Percentiles rank a stretch among this genome's conserved stretches.
These are phyloP conservation scores for Plasmodium gaboni DNA, from an alignment of 169 alveolate species.

Conservation along the genomic window DNA sequence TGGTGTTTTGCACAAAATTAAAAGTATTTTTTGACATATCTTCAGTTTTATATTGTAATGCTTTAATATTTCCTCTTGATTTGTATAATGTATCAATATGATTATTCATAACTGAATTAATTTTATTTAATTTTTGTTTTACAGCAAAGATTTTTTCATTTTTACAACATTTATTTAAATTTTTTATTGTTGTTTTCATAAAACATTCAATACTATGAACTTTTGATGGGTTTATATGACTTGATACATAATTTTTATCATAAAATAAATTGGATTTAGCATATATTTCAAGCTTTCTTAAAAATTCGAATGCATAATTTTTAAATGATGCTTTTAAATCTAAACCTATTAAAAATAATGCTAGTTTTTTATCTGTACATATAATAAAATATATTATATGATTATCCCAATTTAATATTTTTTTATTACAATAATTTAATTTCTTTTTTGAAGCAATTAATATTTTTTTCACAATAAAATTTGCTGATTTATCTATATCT, in stretches of 20 bases:
- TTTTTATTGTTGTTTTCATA: conserved; percentile 35
- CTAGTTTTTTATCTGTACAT: conserved; percentile 63
- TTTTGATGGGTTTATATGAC: conserved; percentile 40
- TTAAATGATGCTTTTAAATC: conserved; percentile 57
- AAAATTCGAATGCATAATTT: conserved; percentile 63
- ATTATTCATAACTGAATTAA: conserved; percentile 69
- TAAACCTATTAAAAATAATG: conserved; percentile 54
- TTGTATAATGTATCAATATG: conserved; percentile 65
- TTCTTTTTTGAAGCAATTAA: conserved; percentile 56
- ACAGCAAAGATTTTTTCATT: conserved; percentile 70
- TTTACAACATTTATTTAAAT: conserved; percentile 51
- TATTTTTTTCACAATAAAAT: conserved; percentile 49
- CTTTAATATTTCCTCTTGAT: conserved; percentile 64
- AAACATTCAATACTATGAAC: conserved; percentile 28
- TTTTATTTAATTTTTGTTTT: conserved; percentile 64
- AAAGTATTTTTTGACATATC: conserved; percentile 73
- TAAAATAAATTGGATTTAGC: conserved; percentile 55
- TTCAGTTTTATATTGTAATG: conserved; percentile 67
- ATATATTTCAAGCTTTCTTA: conserved; percentile 50
- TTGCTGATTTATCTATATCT: conserved; percentile 49
- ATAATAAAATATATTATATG: conserved; percentile 59
- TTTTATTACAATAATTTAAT: conserved; percentile 47
- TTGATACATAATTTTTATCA: conserved; percentile 28
- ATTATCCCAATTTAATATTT: conserved; percentile 71
- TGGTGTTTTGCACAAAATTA: conserved; percentile 66